phyloP scores from a whole-genome alignment of 352 stramenopile genomes.

The Phytophthora melonis region DNA sequence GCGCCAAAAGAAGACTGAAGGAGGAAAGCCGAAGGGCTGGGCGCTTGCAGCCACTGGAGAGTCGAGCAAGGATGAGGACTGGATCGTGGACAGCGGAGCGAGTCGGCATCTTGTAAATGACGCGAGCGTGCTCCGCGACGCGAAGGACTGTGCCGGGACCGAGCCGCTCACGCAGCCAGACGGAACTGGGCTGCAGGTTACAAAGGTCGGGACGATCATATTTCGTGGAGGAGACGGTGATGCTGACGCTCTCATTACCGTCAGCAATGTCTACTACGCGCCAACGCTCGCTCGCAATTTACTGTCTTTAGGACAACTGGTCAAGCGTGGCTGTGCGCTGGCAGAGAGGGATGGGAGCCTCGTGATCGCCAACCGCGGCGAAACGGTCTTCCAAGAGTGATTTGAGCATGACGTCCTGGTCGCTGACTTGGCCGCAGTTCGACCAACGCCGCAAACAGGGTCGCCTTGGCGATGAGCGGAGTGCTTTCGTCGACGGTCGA shows the following conservation, averaged over 20 bases:
- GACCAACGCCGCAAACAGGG: not conserved
- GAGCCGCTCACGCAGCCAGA: not conserved
- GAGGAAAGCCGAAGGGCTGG: not conserved
- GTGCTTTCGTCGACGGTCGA: not conserved
- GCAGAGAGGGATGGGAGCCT: not conserved
- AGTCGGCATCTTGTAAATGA: constrained; percentile 16
- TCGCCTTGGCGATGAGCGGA: not conserved
- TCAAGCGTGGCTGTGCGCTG: not conserved
- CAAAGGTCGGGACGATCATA: not conserved
- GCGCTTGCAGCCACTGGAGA: not conserved
- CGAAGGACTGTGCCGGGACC: not conserved
- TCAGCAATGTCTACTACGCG: constrained; percentile 7
- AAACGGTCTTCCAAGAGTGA: not conserved
- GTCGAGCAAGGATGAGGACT: not conserved
- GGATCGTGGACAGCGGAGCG: constrained; percentile 9
- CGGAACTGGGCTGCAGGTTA: not conserved
- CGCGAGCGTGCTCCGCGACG: constrained; percentile 4
- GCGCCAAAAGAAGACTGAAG: not conserved
- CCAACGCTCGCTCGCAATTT: not conserved
- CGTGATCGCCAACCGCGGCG: not conserved
- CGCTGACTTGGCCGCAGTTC: not conserved
- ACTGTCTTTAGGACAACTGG: not conserved
- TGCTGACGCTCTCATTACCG: not conserved
- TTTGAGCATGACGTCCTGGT: not conserved
- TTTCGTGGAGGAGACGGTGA: not conserved